Base-by-base conservation (phyloP, 257 asterid genomes). In the Jacaranda copaia region DNA sequence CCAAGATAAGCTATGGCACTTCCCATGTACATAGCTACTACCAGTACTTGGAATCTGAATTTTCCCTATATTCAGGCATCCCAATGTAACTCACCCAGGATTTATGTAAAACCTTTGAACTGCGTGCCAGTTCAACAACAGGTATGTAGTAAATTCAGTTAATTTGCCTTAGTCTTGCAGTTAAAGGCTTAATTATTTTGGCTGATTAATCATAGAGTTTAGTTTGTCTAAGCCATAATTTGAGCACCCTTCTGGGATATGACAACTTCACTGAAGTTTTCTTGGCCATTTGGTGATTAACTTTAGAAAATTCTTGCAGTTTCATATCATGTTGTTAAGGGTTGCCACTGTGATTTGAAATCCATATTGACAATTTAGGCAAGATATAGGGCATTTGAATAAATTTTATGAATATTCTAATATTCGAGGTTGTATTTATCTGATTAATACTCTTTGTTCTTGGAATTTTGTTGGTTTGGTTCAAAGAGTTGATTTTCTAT, bases 71-170 rank as follows among this genome's bases (percentile, higher is more conserved):
- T 49, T 38, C 82, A 74, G 53, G 5, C 68, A 59, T 25, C 32
- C 32, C 84, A 75, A 25, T 46, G 42, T 40, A 76, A 70, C 38
- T 59, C 82, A 49, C 4, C 75, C 6, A 82, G 77, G 80, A 53
- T 43, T 65, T 18, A 56, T 77, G 70, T 55, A 10, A 83, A 70
- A 55, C 81, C 84, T 52, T 43, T 81, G 58, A 78, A 79, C 52
- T 87, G 91, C 80, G 58, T 39, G 20, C 84, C 85, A 51, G 18
- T 81, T 61, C 77, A 83, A 67, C 87, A 83, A 74, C 85, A 87
- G 89, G 93, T 84, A 68, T 7, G 32, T 2, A 69, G 5, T 61
- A 16, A 19, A 12, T 78, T 48, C 46, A 0, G 2, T 46, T 13
- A 11, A 16, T 20, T 1, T 42, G 45, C 13, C 25, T 32, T 59